phyloP scores from a whole-genome alignment of 805 yeast species.

The Ogataea salicorniae region DNA sequence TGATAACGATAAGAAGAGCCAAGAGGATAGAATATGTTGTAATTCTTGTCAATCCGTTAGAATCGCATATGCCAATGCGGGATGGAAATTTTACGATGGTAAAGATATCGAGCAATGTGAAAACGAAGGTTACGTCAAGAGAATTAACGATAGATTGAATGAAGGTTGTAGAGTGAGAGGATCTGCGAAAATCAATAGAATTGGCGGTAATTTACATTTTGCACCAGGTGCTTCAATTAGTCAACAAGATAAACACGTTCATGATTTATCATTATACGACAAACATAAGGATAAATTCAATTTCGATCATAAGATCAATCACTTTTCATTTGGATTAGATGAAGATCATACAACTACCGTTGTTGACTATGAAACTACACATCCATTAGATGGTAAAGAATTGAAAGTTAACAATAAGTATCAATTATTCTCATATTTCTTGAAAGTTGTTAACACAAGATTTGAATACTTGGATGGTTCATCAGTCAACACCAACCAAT shows the following conservation, averaged over 20 bases:
- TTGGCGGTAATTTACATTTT: conserved; percentile 88
- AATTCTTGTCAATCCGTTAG: conserved; percentile 79
- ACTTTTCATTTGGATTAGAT: conserved; percentile 70
- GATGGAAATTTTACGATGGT: conserved; percentile 93
- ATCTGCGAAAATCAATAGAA: conserved; percentile 70
- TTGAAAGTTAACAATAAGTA: conserved; percentile 43
- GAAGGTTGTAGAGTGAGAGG: conserved; percentile 93
- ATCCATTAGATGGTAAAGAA: conserved; percentile 60
- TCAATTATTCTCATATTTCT: conserved; percentile 68
- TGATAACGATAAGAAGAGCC: conserved; percentile 35
- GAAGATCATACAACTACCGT: conserved; percentile 30
- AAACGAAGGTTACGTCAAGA: conserved; percentile 74
- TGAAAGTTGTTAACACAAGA: conserved; percentile 88
- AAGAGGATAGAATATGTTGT: conserved; percentile 59
- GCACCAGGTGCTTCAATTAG: conserved; percentile 87
- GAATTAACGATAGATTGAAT: conserved; percentile 48
- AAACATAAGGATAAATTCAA: conserved; percentile 53
- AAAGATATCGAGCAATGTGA: conserved; percentile 86
- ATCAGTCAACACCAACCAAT: conserved; percentile 76
- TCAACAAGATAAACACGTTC: conserved; percentile 60
- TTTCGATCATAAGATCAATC: conserved; percentile 74
- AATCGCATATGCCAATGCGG: conserved; percentile 66
- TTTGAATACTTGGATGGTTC: conserved; percentile 60
- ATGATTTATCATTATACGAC: conserved; percentile 73
- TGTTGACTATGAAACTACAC: conserved; percentile 39